A percentile compares a stretch with the other conserved stretches of the same genome.
phyloP scores from a whole-genome alignment of 371 early-diverging fungal genomes.

The Mortierella sp. region DNA sequence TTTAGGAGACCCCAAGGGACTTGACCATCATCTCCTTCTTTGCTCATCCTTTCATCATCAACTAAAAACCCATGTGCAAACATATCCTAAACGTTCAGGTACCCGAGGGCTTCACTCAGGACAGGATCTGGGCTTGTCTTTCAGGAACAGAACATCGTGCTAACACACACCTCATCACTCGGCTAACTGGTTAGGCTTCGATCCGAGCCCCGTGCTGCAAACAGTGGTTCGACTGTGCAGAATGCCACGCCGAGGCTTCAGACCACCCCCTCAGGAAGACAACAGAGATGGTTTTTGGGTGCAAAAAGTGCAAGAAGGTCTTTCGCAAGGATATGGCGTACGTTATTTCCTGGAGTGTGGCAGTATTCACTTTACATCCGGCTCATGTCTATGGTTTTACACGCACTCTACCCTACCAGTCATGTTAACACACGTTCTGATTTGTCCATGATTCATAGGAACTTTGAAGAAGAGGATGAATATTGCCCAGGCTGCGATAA shows the following conservation, averaged over 20 bases:
- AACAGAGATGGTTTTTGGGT: conserved; percentile 94
- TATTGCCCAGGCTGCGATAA: conserved; percentile 98
- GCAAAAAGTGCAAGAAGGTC: conserved; percentile 97
- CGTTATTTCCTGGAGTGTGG: neutral
- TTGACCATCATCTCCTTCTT: too few relatives aligned
- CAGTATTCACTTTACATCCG: too few relatives aligned
- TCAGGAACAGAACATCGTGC: neutral
- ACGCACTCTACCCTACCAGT: too few relatives aligned
- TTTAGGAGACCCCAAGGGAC: too few relatives aligned
- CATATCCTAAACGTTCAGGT: conserved; percentile 97
- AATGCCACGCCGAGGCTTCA: conserved; percentile 89
- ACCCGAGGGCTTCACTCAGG: conserved; percentile 14
- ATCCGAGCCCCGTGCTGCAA: conserved; percentile 95
- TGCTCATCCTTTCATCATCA: neutral
- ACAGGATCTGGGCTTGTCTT: neutral
- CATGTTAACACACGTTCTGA: too few relatives aligned
- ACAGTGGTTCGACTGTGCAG: conserved; percentile 96
- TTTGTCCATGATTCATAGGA: conserved; percentile 60
- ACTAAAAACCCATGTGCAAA: conserved; percentile 77
- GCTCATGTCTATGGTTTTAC: too few relatives aligned
- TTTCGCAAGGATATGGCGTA: conserved; percentile 89
- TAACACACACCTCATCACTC: neutral
- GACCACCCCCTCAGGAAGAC: conserved; percentile 86
- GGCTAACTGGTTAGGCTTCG: conserved; percentile 72
- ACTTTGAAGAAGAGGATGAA: conserved; percentile 94